Evolutionary conservation across 2,329 filamentous ascomycete species (phyloP).

Genomic region (Ploettnerulaceae sp.): DNA sequence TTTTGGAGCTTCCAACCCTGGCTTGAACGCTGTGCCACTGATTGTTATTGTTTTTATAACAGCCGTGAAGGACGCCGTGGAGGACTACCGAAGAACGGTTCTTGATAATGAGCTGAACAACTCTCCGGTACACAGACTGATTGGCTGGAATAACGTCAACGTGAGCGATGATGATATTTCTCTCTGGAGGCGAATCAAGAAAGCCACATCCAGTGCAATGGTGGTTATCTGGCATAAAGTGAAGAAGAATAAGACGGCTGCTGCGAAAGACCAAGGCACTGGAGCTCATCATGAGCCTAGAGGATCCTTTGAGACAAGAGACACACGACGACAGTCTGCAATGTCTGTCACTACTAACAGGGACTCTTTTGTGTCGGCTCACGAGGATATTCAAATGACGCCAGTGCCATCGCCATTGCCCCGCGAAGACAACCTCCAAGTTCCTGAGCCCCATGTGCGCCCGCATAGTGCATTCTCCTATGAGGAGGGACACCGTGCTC

Average conservation of each 20-base stretch:
- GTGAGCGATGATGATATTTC: constrained; percentile 82
- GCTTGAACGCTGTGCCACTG: constrained; percentile 81
- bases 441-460: constrained; percentile 32
- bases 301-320: constrained; percentile 46
- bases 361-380: constrained; percentile 49
- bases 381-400: constrained; percentile 88
- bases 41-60: constrained; percentile 90
- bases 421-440: constrained; percentile 32
- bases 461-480: constrained; percentile 36
- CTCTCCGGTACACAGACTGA: constrained; percentile 82
- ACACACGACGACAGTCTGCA: constrained; percentile 20
- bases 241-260: constrained; percentile 45
- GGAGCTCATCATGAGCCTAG: constrained; percentile 28
- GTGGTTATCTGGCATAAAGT: constrained; percentile 41
- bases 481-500: constrained; percentile 36
- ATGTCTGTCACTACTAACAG: constrained; percentile 35
- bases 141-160: constrained; percentile 91
- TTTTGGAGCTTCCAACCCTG: constrained; percentile 88
- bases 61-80: constrained; percentile 88
- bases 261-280: constrained; percentile 21
- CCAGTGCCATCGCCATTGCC: constrained; percentile 80
- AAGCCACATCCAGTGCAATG: constrained; percentile 55
- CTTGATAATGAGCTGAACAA: constrained; percentile 95
- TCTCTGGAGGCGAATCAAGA: constrained; percentile 84
- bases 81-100: constrained; percentile 88